phyloP scores from a whole-genome alignment of 163 green algal genomes.

The Chlamydomonas reinhardtii region DNA sequence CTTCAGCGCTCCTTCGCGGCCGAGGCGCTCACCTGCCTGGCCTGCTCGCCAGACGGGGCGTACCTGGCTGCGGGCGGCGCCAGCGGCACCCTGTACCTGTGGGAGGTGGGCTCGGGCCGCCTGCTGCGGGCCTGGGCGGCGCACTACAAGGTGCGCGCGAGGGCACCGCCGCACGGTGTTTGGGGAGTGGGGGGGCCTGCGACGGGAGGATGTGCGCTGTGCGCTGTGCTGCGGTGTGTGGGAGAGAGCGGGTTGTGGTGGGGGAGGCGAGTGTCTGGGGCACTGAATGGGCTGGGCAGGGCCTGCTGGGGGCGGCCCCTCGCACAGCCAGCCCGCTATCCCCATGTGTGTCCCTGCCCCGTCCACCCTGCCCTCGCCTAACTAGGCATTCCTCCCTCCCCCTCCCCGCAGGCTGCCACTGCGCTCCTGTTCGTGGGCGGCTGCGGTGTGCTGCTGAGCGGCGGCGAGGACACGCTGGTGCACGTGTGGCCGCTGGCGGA shows the following conservation, averaged over 20 bases:
- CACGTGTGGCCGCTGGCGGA: constrained; percentile 80
- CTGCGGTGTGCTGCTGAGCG: constrained; percentile 75
- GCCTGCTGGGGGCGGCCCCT: too few species aligned
- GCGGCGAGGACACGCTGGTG: constrained; percentile 81
- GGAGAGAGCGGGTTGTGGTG: too few species aligned
- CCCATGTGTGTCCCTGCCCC: too few species aligned
- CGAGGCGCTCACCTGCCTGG: constrained; percentile 73
- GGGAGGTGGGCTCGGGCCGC: constrained; percentile 77
- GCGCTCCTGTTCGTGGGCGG: constrained; percentile 71
- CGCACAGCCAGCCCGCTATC: too few species aligned
- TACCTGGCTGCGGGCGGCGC: constrained; percentile 74
- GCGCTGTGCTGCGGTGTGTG: too few species aligned
- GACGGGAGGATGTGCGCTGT: too few species aligned
- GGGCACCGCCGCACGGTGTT: too few species aligned
- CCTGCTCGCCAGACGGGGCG: constrained; percentile 65
- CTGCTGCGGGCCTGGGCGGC: constrained; percentile 84
- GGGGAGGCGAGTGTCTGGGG: too few species aligned
- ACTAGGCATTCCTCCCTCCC: too few species aligned
- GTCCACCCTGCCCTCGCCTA: background rate
- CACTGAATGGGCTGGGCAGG: too few species aligned
- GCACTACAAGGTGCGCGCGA: constrained; percentile 84
- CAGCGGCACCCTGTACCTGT: constrained; percentile 84
- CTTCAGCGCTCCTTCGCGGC: constrained; percentile 76
- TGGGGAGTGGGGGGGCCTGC: too few species aligned
- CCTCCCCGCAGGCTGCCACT: constrained; percentile 68